These are phyloP conservation scores for Sphagnum fallax DNA, from an alignment of 228 moss, liverwort and hornwort species.

Conservation along the genomic window DNA sequence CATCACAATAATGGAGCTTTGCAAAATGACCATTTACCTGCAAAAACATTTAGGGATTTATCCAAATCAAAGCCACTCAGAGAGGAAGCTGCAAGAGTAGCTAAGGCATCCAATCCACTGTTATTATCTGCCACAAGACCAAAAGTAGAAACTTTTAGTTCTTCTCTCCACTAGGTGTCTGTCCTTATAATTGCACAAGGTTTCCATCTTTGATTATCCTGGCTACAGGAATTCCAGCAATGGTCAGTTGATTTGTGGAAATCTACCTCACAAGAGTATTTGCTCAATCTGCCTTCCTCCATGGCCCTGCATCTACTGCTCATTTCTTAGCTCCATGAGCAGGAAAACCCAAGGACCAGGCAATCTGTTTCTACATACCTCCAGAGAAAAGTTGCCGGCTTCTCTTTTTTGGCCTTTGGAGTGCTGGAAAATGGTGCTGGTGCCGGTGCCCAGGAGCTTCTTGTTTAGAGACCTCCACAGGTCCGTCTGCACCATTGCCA, in stretches of 20 bases:
- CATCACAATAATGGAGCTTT: no score
- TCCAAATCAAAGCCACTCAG: conserved; percentile 45
- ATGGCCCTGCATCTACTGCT: no score
- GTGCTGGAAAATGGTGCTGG: conserved; percentile 38
- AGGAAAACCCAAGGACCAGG: no score
- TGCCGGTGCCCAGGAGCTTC: conserved; percentile 37
- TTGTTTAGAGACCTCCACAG: conserved; percentile 39
- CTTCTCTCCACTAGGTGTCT: no score
- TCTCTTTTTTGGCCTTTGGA: conserved; percentile 78
- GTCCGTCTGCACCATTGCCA: conserved; percentile 39
- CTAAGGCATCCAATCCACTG: conserved; percentile 87
- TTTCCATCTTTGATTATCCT: no score
- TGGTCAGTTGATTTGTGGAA: no score
- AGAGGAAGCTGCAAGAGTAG: conserved; percentile 82
- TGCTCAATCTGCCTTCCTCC: no score
- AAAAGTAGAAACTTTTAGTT: no score
- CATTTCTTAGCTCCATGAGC: no score
- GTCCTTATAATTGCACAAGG: no score
- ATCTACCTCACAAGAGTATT: no score
- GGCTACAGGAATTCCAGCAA: no score
- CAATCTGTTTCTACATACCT: conserved; percentile 32
- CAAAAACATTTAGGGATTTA: conserved; percentile 32
- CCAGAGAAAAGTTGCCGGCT: conserved; percentile 94
- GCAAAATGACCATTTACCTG: conserved; percentile 10
- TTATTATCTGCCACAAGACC: conserved; percentile 39